Evolutionary conservation across 495 filamentous ascomycete species (phyloP).

Genomic region (Penicillium silybi): DNA sequence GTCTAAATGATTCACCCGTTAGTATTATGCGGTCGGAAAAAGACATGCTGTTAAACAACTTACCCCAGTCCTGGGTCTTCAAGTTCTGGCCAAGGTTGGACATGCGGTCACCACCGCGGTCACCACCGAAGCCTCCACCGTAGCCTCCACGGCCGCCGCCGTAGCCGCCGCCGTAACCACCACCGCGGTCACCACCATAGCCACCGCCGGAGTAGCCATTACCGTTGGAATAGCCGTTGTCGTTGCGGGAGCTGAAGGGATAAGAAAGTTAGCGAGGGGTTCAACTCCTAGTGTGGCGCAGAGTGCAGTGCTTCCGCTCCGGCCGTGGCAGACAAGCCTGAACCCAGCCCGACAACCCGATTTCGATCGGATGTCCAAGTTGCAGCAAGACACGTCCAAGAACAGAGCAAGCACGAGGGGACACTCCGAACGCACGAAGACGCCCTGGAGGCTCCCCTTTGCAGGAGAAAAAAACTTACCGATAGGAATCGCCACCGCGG

Average conservation of each 20-base stretch:
- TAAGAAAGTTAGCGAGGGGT: not conserved
- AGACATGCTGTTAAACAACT: constrained; percentile 23
- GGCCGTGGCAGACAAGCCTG: not conserved
- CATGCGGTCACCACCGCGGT: constrained; percentile 80
- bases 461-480: constrained; percentile 29
- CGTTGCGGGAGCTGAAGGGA: constrained; percentile 38
- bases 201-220: constrained; percentile 39
- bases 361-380: not conserved
- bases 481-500: constrained; percentile 43
- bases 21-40: constrained; percentile 16
- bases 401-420: not conserved
- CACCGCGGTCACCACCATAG: constrained; percentile 40
- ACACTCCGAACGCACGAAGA: not conserved
- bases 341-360: not conserved
- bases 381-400: not conserved
- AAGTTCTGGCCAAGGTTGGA: constrained; percentile 80
- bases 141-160: constrained; percentile 50
- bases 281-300: not conserved
- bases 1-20: constrained; percentile 50
- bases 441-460: not conserved
- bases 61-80: constrained; percentile 84
- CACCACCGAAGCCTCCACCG: constrained; percentile 50
- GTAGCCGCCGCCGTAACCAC: constrained; percentile 50
- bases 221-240: constrained; percentile 46
- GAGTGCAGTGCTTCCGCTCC: not conserved